phyloP scores from a whole-genome alignment of 1,284 basidiomycete genomes.

The Trametes pubescens region DNA sequence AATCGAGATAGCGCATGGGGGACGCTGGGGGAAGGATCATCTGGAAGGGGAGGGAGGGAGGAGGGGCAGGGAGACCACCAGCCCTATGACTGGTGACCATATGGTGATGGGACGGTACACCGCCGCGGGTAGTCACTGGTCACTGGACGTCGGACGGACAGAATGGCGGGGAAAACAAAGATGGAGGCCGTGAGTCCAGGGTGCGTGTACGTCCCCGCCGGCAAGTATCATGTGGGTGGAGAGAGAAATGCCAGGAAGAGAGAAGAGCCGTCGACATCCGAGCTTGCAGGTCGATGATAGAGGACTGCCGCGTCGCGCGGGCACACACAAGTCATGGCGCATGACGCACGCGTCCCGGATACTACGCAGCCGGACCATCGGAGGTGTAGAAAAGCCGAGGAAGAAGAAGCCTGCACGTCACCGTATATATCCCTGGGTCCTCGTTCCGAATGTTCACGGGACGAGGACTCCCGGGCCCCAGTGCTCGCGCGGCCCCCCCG shows the following conservation, averaged over 20 bases:
- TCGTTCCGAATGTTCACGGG: neutral
- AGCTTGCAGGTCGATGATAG: too few relatives aligned
- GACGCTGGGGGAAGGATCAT: neutral
- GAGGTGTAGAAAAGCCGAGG: neutral
- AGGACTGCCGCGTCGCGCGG: neutral
- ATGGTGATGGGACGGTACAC: neutral
- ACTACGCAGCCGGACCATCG: neutral
- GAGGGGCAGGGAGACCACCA: neutral
- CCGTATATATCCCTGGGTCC: neutral
- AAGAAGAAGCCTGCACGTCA: neutral
- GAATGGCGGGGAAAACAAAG: too few relatives aligned
- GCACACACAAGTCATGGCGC: neutral
- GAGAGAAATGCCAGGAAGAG: neutral
- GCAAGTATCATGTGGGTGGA: neutral
- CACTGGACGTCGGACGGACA: neutral
- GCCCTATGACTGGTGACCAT: neutral
- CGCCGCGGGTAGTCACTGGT: neutral
- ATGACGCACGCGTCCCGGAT: neutral
- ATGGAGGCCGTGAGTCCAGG: neutral
- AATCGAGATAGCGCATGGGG: neutral
- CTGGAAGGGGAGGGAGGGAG: neutral
- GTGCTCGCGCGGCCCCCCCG: neutral
- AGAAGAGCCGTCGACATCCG: too few relatives aligned
- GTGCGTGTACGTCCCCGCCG: neutral
- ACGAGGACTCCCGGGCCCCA: neutral